phyloP scores from a whole-genome alignment of 345 rosid genomes.

The Triadica sebifera region DNA sequence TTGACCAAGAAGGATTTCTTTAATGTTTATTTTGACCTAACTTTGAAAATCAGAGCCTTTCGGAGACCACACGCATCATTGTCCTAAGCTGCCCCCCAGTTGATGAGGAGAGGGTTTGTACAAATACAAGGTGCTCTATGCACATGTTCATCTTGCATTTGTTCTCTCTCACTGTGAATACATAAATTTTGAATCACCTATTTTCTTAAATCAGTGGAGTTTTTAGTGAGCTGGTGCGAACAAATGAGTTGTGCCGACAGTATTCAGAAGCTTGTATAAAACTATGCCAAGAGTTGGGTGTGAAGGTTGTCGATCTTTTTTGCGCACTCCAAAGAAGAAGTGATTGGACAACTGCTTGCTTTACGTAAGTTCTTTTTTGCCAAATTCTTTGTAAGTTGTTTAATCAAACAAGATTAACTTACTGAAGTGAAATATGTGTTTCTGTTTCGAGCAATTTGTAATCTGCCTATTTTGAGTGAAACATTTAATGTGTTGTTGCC shows the following conservation, averaged over 20 bases:
- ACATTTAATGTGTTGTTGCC: not conserved
- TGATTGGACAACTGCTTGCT: slow-evolving; percentile 65
- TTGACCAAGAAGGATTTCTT: slow-evolving; percentile 1
- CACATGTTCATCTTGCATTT: not conserved
- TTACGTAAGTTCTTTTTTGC: slow-evolving; percentile 59
- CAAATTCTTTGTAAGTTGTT: not conserved
- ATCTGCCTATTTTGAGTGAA: not conserved
- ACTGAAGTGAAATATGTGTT: not conserved
- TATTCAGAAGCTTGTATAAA: slow-evolving; percentile 83
- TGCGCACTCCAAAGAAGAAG: slow-evolving; percentile 58
- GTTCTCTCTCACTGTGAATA: not conserved
- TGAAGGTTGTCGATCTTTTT: slow-evolving; percentile 76
- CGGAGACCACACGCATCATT: slow-evolving; percentile 57
- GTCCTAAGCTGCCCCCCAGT: slow-evolving; percentile 88
- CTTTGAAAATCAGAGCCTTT: slow-evolving; percentile 60
- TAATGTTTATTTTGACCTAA: slow-evolving; percentile 12
- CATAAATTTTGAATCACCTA: slow-evolving; percentile 1
- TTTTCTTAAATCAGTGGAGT: slow-evolving; percentile 44
- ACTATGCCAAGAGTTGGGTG: slow-evolving; percentile 66
- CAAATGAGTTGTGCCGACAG: slow-evolving; percentile 72
- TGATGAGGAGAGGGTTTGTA: slow-evolving; percentile 64
- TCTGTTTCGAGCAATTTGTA: not conserved
- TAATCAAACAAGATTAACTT: slow-evolving; percentile 1
- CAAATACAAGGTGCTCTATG: slow-evolving; percentile 53
- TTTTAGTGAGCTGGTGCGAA: slow-evolving; percentile 73